Percentiles rank a stretch among this genome's conserved stretches.
Conservation (phyloP, 1,284 basidiomycete genomes). For the Tremellales sp. region DNA sequence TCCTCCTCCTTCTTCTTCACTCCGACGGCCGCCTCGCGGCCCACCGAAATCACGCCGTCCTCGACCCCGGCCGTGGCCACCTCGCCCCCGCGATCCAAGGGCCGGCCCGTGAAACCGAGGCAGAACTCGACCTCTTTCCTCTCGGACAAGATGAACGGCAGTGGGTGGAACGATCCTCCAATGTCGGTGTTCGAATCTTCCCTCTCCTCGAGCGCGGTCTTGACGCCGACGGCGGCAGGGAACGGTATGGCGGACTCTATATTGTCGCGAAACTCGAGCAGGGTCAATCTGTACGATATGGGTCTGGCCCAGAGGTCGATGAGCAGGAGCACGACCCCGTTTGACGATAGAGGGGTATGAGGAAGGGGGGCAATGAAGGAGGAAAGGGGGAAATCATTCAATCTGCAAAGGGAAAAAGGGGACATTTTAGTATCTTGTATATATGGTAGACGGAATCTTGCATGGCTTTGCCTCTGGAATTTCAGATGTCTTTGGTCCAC, state of each 20-base stretch:
- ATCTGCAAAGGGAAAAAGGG: too few relatives aligned
- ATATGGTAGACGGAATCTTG: too few relatives aligned
- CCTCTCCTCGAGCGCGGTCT: conserved; percentile 11
- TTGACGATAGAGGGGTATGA: conserved; percentile 13
- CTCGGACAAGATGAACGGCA: conserved; percentile 3
- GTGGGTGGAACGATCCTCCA: conserved; percentile 49
- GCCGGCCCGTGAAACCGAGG: conserved; percentile 11
- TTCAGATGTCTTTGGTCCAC: too few relatives aligned
- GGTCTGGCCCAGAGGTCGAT: conserved; percentile 36
- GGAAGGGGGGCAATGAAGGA: not conserved
- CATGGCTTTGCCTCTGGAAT: too few relatives aligned
- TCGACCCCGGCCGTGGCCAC: not conserved
- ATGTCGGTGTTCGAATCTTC: conserved; percentile 17
- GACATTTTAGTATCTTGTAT: too few relatives aligned
- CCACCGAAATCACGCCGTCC: not conserved
- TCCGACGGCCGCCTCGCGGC: not conserved
- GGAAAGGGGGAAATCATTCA: too few relatives aligned
- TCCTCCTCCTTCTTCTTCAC: conserved; percentile 12
- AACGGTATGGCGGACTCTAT: conserved; percentile 4
- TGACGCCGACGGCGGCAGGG: conserved; percentile 27
- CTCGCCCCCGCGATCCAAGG: conserved; percentile 9
- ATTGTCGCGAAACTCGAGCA: conserved; percentile 40
- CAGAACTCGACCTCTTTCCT: conserved; percentile 13
- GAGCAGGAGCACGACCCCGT: conserved; percentile 32
- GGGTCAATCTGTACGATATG: conserved; percentile 43